Base-by-base conservation (phyloP, 106 monocot genomes). In the Phalaenopsis equestris region DNA sequence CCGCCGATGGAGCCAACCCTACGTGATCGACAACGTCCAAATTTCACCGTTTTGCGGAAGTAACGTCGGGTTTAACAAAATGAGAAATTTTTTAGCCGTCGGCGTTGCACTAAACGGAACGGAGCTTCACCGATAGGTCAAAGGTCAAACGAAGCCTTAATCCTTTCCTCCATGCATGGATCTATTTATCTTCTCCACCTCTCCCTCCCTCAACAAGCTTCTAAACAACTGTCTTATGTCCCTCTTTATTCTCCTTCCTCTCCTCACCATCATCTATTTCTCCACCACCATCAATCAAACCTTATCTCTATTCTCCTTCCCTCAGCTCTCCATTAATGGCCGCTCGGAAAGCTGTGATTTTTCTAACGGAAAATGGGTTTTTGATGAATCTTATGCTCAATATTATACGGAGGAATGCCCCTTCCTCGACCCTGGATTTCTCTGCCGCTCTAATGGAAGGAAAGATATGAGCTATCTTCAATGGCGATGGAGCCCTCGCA, bases 351-450 rank as follows among this genome's bases (percentile, higher is more conserved):
- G 19, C 2, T 92, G 97, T 30, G 92, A 92, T 46, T 97, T 82
- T 79, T 81, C 89, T 1, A 23, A 75, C 9, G 97, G 94, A 38
- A 81, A 41, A 41, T 98, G 97, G 97, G 89, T 98, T 1, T 43
- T 80, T 80, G 88, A 92, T 75, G 89, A 78, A 43, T 58, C 43
- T 2, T 4, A 61, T 56, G 65, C 42, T 24, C 78, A 21, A 1
- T 79, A 67, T 19, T 97, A 97, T 74, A 38, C 82, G 6, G 97
- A 98, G 82, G 82, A 82, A 6, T 94, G 97, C 80, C 86, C 78
- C 16, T 94, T 98, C 55, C 83, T 98, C 0, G 97, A 98, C 77
- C 92, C 89, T 0, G 97, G 97, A 5, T 94, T 94, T 78, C 90
- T 57, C 55, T 94, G 97, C 89, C 80, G 47, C 8, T 76, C 65